Evolutionary conservation across 1,139 yeast genomes (phyloP).

Genomic region (Saccharomycopsis crataegensis): DNA sequence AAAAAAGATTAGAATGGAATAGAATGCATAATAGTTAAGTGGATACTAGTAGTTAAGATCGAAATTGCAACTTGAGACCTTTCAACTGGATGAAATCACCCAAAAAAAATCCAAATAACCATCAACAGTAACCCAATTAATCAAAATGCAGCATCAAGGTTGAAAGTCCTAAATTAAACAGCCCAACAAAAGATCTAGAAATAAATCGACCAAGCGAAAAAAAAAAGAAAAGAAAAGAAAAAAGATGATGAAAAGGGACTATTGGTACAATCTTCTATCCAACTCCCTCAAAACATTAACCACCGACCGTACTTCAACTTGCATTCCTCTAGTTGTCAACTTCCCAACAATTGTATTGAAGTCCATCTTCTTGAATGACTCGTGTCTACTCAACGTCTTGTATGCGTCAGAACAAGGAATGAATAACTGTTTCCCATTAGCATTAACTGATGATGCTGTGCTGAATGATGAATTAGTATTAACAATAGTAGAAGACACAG

Average conservation of each 20-base stretch:
- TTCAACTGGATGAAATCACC: too few species aligned
- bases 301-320: slow-evolving; percentile 80
- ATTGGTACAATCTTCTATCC: slow-evolving; percentile 38
- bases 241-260: background rate
- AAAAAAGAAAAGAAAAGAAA: background rate
- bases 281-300: slow-evolving; percentile 76
- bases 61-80: too few species aligned
- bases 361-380: slow-evolving; percentile 64
- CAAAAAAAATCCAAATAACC: too few species aligned
- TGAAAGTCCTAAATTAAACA: too few species aligned
- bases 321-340: slow-evolving; percentile 76
- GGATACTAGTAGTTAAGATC: too few species aligned
- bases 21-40: too few species aligned
- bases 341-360: slow-evolving; percentile 68
- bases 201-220: background rate
- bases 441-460: slow-evolving; percentile 8
- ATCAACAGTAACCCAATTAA: too few species aligned
- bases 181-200: background rate
- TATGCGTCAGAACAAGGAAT: slow-evolving; percentile 88
- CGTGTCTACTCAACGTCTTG: slow-evolving; percentile 74
- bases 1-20: too few species aligned
- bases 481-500: slow-evolving; percentile 26
- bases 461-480: background rate
- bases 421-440: slow-evolving; percentile 40
- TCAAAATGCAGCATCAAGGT: too few species aligned